Base-by-base conservation (phyloP, 306 rosid genomes). In the Amphicarpaea edgeworthii region DNA sequence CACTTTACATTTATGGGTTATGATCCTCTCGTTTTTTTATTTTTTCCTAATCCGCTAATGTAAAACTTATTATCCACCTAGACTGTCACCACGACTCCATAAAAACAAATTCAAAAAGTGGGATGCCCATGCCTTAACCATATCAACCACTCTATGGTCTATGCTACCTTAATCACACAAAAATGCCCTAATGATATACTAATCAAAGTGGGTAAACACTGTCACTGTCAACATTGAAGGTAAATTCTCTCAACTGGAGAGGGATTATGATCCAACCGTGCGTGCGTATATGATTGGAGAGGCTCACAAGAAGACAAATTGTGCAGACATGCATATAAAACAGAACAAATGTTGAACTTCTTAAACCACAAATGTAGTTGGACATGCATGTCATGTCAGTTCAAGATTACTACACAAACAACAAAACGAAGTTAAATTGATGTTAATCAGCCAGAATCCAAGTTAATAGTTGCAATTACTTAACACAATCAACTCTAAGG, bases 351-450 rank as follows among this genome's bases (percentile, higher is more conserved):
- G n/a, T n/a, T n/a, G n/a, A n/a, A n/a, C n/a, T n/a, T n/a, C n/a
- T n/a, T 20, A 50, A 30, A 50, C 10, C 12, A 50, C 24, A 50
- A 67, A 17, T 28, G 41, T 62, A 69, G 21, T 14, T 5, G 26
- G 16, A 19, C 54, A 49, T 32, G 75, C 65, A 70, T 32, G n/a
- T n/a, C n/a, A 49, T 11, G 42, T n/a, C 42, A 45, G 71, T 46
- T 5, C 49, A 16, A 46, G 45, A 65, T 69, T 46, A 16, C 24
- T 19, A 59, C 9, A 32, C 4, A 40, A 19, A 40, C 67, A 50
- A 16, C n/a, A 21, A 17, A 20, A 71, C 15, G 7, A n/a, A 15
- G 47, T 30, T 1, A 37, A 12, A 53, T 8, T 14, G 68, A 28
- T 42, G 12, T 37, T 41, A 63, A 40, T 45, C 60, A 4, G 51